phyloP scores from a whole-genome alignment of 129 eudicot genomes.

The Rutidosis leptorrhynchoides region DNA sequence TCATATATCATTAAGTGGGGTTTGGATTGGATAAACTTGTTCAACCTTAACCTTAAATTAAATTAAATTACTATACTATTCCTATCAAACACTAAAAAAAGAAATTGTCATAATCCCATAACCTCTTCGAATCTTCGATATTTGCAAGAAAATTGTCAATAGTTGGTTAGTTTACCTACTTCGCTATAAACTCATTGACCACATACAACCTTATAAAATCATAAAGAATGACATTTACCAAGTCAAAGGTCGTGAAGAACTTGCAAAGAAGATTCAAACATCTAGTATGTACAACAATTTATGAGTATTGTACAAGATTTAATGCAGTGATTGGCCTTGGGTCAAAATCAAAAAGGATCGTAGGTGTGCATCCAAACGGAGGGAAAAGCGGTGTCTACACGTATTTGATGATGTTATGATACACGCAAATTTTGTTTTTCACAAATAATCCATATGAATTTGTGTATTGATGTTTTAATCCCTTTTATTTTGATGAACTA shows the following conservation, averaged over 20 bases:
- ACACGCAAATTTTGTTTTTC: too few relatives aligned
- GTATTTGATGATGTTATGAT: constrained; percentile 30
- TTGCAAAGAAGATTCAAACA: constrained; percentile 10
- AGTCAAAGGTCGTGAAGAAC: constrained; percentile 19
- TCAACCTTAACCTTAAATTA: too few relatives aligned
- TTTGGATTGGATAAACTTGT: too few relatives aligned
- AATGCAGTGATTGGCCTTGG: constrained; percentile 4
- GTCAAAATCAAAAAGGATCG: constrained; percentile 25
- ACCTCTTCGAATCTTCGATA: neutral
- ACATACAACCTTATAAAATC: neutral
- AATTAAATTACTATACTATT: too few relatives aligned
- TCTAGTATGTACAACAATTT: constrained; percentile 22
- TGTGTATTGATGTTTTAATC: neutral
- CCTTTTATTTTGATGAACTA: neutral
- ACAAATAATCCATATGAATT: neutral
- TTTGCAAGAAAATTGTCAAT: neutral
- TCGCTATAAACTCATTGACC: constrained; percentile 12
- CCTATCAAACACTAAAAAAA: neutral
- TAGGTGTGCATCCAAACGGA: constrained; percentile 16
- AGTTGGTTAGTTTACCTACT: constrained; percentile 23
- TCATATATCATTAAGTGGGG: neutral
- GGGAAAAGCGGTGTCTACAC: constrained; percentile 28
- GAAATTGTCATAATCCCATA: neutral
- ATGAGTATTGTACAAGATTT: constrained; percentile 14
- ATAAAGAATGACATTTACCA: neutral